Percentiles rank a stretch among this genome's conserved stretches.
Conservation (phyloP, 2,329 filamentous ascomycete genomes). For the Colletotrichum scovillei region DNA sequence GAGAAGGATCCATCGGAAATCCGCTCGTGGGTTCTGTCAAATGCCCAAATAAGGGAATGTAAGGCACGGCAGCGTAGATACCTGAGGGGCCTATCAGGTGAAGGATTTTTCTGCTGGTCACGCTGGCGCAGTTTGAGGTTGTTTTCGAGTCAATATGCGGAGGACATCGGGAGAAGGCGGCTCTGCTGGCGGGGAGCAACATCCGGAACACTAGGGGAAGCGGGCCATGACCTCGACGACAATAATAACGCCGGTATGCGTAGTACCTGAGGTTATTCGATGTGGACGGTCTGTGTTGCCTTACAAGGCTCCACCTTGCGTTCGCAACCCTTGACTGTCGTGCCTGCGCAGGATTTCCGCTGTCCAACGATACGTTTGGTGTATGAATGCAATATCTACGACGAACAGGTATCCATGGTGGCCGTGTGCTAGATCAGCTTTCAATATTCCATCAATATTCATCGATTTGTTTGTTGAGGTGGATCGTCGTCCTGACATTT, state of each 20-base stretch:
- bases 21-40: not conserved
- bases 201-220: not conserved
- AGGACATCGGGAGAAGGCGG: constrained; percentile 28
- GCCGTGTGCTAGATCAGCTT: too few species aligned
- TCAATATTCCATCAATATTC: too few species aligned
- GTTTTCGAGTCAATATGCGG: not conserved
- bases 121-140: constrained; percentile 5
- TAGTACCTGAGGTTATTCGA: not conserved
- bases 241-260: not conserved
- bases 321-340: not conserved
- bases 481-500: constrained; percentile 53
- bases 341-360: too few species aligned
- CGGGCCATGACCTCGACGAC: not conserved
- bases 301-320: not conserved
- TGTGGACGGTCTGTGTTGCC: not conserved
- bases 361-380: not conserved
- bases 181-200: constrained; percentile 9
- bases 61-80: not conserved
- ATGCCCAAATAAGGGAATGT: not conserved
- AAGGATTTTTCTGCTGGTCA: constrained; percentile 6
- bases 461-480: too few species aligned
- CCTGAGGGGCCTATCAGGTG: not conserved
- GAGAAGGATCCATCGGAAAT: not conserved
- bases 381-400: not conserved
- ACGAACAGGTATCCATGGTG: too few species aligned